Evolutionary conservation across 306 rosid species (phyloP), one percentile per base, ranked within the genome.

Genomic region (Luffa acutangula): DNA sequence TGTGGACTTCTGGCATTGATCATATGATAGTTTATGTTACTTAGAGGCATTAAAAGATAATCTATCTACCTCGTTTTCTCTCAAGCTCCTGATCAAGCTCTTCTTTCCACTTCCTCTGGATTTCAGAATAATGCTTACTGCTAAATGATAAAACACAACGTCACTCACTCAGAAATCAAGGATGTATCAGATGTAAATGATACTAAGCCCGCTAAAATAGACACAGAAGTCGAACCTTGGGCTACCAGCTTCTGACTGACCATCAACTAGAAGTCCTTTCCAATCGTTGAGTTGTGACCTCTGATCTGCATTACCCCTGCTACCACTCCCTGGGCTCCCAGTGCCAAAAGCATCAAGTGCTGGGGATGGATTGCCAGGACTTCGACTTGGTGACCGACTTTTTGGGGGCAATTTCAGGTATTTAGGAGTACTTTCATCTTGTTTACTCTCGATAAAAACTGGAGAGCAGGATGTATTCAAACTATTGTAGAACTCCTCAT

Each of bases 11-110:
- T 18, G 21, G 9, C 18, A 5, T 11, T 53, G 13, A 12, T 20
- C 36, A n/a, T 36, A 18, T 14, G 10, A 13, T 52, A 4, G 70
- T 42, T 42, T 18, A 34, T 31, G 4, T 6, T 12, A 46, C 2
- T 43, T 9, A 7, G 41, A 46, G 51, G 58, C 76, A 46, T n/a
- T 48, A 60, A 41, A 81, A 43, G 64, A 46, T 33, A 86, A 79
- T 51, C 31, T 15, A 76, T 78, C 81, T 73, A 96, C 99, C 99
- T 93, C 99, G 91, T 83, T 90, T 90, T 85, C 97, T 89, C 85
- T 90, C 97, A 31, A 96, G 99, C 89, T 96, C 99, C 79, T 91
- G 98, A 79, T 91, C 94, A 31, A 96, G 99, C 87, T 96, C 99
- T 87, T 93, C 99, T 83, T 96, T 93, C 99, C 99, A 96, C 88